Percentiles rank a stretch among this genome's conserved stretches.
Conservation (phyloP, 2,329 filamentous ascomycete genomes). For the Fusarium sublunatum region DNA sequence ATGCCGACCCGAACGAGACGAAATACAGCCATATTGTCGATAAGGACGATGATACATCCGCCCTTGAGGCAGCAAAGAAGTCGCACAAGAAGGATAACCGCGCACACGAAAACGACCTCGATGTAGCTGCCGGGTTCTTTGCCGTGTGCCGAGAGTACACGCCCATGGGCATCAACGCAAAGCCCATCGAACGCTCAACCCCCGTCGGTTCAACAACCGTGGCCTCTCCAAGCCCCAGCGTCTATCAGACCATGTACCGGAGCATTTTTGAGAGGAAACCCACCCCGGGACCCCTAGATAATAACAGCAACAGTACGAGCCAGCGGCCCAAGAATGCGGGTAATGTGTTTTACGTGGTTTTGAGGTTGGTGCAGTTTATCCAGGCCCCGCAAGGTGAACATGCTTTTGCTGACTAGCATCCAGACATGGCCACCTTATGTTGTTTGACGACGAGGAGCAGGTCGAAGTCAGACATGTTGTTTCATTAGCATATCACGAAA, state of each 20-base stretch:
- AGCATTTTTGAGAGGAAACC: conserved; percentile 90
- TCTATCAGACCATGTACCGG: conserved; percentile 98
- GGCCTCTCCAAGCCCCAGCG: conserved; percentile 85
- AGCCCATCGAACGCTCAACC: conserved; percentile 86
- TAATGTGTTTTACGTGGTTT: conserved; percentile 92
- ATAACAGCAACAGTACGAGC: conserved; percentile 59
- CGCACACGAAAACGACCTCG: conserved; percentile 68
- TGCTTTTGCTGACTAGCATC: conserved; percentile 23
- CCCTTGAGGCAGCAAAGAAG: conserved; percentile 71
- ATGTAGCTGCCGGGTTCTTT: conserved; percentile 91
- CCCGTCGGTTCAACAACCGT: conserved; percentile 81
- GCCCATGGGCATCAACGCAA: conserved; percentile 90
- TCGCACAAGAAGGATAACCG: conserved; percentile 70
- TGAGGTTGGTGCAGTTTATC: conserved; percentile 63
- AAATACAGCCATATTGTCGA: conserved; percentile 60
- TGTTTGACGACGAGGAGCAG: conserved; percentile 96
- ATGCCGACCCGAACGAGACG: conserved; percentile 47
- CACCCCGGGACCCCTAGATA: conserved; percentile 59
- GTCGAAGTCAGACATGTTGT: conserved; percentile 97
- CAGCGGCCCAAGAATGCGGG: conserved; percentile 73
- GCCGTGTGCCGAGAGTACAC: conserved; percentile 95
- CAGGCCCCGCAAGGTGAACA: not conserved
- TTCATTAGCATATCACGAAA: conserved; percentile 86
- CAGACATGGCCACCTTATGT: conserved; percentile 94
- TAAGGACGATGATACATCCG: conserved; percentile 72